These are phyloP conservation scores for Salix purpurea DNA, from an alignment of 345 rosid species.

Conservation along the genomic window DNA sequence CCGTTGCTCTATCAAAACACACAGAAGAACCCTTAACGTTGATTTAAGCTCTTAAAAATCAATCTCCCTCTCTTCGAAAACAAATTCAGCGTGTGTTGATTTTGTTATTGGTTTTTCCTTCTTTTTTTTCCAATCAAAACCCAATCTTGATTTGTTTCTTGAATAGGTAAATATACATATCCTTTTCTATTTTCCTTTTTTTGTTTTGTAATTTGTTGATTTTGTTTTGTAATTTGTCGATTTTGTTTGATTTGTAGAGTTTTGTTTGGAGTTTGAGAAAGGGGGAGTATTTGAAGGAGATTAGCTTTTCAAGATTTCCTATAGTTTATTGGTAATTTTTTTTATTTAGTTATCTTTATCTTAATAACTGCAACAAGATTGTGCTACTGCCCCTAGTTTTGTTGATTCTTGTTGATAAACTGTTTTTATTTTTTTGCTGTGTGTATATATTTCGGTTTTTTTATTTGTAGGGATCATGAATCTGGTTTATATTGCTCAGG, in stretches of 20 bases:
- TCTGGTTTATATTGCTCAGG: not conserved
- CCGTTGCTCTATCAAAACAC: not conserved
- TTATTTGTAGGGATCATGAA: not conserved
- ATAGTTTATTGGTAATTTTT: constrained; percentile 2
- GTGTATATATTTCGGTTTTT: not conserved
- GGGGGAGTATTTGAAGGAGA: not conserved
- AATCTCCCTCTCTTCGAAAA: not conserved
- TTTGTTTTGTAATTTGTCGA: not conserved
- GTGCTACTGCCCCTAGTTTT: too few species aligned
- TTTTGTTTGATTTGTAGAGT: not conserved
- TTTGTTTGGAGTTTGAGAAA: not conserved
- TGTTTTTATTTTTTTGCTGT: too few species aligned
- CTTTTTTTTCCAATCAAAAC: not conserved
- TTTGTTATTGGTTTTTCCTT: not conserved
- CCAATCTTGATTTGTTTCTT: not conserved
- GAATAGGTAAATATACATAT: not conserved
- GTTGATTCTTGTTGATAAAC: not conserved
- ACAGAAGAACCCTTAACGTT: not conserved
- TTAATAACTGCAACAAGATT: not conserved
- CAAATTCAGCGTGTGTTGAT: not conserved
- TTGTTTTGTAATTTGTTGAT: not conserved
- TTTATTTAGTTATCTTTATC: not conserved
- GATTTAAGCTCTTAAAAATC: not conserved
- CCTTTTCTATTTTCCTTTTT: not conserved
- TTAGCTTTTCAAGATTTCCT: not conserved